Evolutionary conservation across 108 stramenopile genomes (phyloP).

Genomic region (Pseudonitzschia multiseries): DNA sequence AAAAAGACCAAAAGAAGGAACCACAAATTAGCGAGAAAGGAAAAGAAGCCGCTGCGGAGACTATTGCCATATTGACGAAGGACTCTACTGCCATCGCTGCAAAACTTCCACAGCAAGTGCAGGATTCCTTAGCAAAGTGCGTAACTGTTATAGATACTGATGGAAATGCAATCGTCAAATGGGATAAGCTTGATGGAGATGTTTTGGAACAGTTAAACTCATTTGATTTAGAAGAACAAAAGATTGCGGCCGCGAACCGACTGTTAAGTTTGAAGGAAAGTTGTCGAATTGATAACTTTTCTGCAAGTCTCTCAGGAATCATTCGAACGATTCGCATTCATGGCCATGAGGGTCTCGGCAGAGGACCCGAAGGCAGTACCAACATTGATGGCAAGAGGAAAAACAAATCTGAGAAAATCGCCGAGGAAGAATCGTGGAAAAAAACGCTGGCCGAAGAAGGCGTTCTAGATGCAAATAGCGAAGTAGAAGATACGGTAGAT

Average conservation of each 20-base stretch:
- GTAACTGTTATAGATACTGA: slow-evolving; percentile 54
- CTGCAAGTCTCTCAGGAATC: slow-evolving; percentile 83
- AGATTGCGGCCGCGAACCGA: slow-evolving; percentile 64
- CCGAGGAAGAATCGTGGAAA: slow-evolving; percentile 74
- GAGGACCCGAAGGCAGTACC: slow-evolving; percentile 12
- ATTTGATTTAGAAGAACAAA: slow-evolving; percentile 53
- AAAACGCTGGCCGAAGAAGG: slow-evolving; percentile 81
- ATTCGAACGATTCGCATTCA: slow-evolving; percentile 77
- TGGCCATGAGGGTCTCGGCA: slow-evolving; percentile 50
- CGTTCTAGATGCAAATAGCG: slow-evolving; percentile 57
- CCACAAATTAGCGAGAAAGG: slow-evolving; percentile 48
- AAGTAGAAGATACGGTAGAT: slow-evolving; percentile 57
- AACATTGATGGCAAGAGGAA: slow-evolving; percentile 44
- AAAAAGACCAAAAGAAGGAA: slow-evolving; percentile 40
- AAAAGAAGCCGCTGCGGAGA: slow-evolving; percentile 66
- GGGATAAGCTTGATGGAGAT: slow-evolving; percentile 88
- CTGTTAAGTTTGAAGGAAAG: slow-evolving; percentile 58
- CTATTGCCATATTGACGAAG: slow-evolving; percentile 64
- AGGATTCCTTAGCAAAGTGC: slow-evolving; percentile 54
- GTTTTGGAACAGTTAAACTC: slow-evolving; percentile 68
- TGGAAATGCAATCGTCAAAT: slow-evolving; percentile 51
- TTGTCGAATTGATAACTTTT: slow-evolving; percentile 76
- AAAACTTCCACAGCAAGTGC: slow-evolving; percentile 52
- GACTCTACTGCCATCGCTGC: slow-evolving; percentile 59
- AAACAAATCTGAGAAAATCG: slow-evolving; percentile 74